A percentile compares a stretch with the other conserved stretches of the same genome.
These are phyloP conservation scores for Pestalotiopsis sp. DNA, from an alignment of 2,329 filamentous ascomycete genomes.

Conservation along the genomic window DNA sequence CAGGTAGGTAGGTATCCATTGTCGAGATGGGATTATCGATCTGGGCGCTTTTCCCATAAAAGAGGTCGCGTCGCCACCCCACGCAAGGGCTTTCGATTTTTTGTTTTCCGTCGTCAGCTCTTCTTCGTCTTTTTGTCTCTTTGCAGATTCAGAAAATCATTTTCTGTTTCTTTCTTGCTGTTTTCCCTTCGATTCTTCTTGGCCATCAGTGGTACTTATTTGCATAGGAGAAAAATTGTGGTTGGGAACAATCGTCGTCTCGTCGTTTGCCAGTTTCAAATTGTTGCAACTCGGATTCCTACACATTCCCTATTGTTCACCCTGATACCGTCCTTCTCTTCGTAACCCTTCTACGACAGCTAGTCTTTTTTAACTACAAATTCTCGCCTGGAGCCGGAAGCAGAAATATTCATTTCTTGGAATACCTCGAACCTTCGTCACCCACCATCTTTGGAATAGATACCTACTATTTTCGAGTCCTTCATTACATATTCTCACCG, in stretches of 20 bases:
- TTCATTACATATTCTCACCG: slow-evolving; percentile 12
- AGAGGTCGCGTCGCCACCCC: slow-evolving; percentile 4
- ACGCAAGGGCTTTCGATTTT: neutral
- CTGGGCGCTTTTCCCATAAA: slow-evolving; percentile 6
- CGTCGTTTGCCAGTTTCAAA: neutral
- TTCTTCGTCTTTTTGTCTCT: slow-evolving; percentile 9
- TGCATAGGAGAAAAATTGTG: slow-evolving; percentile 1
- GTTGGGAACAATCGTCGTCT: neutral
- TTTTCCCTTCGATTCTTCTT: slow-evolving; percentile 7
- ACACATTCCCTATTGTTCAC: slow-evolving; percentile 11
- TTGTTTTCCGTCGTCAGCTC: neutral
- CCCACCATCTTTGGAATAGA: neutral
- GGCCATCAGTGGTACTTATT: neutral
- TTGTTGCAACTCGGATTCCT: slow-evolving; percentile 4
- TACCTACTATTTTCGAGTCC: slow-evolving; percentile 5
- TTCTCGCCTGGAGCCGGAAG: slow-evolving; percentile 14
- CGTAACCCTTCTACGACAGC: neutral
- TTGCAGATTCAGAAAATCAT: neutral
- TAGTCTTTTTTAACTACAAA: slow-evolving; percentile 2
- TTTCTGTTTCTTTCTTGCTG: neutral
- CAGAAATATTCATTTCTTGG: slow-evolving; percentile 1
- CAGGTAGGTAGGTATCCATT: neutral
- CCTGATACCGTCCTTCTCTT: slow-evolving; percentile 8
- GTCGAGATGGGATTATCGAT: neutral
- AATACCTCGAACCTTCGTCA: neutral